Evolutionary conservation across 106 monocot genomes (phyloP).

Genomic region (Apostasia shenzhenica): DNA sequence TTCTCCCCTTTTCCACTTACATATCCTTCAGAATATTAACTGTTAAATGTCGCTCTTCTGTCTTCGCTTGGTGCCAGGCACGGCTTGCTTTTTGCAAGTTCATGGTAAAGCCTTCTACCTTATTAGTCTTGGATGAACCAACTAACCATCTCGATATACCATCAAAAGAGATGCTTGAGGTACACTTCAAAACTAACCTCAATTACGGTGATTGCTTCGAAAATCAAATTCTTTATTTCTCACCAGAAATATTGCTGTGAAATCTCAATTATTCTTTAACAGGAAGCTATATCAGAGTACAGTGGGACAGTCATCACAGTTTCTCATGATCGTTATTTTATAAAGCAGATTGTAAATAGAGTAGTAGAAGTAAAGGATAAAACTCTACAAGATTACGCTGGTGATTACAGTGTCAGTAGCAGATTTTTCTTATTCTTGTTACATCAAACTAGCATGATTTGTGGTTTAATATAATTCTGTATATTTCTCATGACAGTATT

Average conservation of each 20-base stretch:
- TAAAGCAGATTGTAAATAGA: constrained; percentile 92
- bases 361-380: constrained; percentile 86
- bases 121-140: constrained; percentile 94
- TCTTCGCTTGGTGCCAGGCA: constrained; percentile 34
- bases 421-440: background rate
- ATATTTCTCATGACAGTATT: constrained; percentile 54
- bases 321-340: constrained; percentile 98
- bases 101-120: constrained; percentile 96
- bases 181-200: constrained; percentile 18
- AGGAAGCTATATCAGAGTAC: constrained; percentile 97
- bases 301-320: constrained; percentile 85
- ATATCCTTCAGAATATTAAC: too few relatives aligned
- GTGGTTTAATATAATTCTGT: background rate
- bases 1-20: too few relatives aligned
- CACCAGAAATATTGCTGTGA: too few relatives aligned
- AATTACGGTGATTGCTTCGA: background rate
- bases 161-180: constrained; percentile 99
- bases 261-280: constrained; percentile 13
- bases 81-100: constrained; percentile 98
- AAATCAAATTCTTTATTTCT: background rate
- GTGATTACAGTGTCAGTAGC: constrained; percentile 86
- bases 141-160: constrained; percentile 99
- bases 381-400: constrained; percentile 79
- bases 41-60: too few relatives aligned
- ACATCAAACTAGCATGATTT: background rate